Evolutionary conservation across 805 yeast genomes (phyloP).

Genomic region (Lachancea cidri): DNA sequence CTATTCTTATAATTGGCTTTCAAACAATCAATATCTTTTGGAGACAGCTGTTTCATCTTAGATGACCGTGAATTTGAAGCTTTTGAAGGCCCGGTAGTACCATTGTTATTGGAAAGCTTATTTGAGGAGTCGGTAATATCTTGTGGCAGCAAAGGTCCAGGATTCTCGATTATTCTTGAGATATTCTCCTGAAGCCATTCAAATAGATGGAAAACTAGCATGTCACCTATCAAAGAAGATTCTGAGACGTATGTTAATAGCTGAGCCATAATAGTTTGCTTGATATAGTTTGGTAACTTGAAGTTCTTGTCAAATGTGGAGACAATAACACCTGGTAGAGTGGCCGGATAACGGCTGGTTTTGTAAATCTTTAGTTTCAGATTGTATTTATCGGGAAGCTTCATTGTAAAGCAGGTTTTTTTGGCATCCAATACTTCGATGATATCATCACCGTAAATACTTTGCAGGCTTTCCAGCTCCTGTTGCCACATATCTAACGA

Average conservation of each 20-base stretch:
- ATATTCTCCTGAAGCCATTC: slow-evolving; percentile 76
- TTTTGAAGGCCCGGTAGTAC: too few species aligned
- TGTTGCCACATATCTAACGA: slow-evolving; percentile 59
- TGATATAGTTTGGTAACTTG: slow-evolving; percentile 66
- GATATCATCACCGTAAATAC: slow-evolving; percentile 50
- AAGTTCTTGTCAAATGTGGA: slow-evolving; percentile 38
- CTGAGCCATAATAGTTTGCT: slow-evolving; percentile 47
- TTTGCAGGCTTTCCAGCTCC: slow-evolving; percentile 63
- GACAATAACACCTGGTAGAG: slow-evolving; percentile 65
- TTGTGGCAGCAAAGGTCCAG: slow-evolving; percentile 60
- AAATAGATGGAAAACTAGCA: slow-evolving; percentile 58
- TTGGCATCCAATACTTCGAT: slow-evolving; percentile 31
- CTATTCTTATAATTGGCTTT: slow-evolving; percentile 34
- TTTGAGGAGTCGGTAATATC: not conserved
- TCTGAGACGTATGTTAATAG: slow-evolving; percentile 41
- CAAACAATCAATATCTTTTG: slow-evolving; percentile 33
- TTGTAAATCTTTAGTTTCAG: slow-evolving; percentile 38
- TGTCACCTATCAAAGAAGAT: slow-evolving; percentile 55
- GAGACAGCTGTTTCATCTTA: slow-evolving; percentile 15
- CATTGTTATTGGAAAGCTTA: too few species aligned
- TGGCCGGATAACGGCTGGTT: slow-evolving; percentile 54
- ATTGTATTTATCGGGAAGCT: slow-evolving; percentile 32
- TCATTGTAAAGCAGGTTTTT: slow-evolving; percentile 26
- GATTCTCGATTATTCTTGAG: slow-evolving; percentile 54
- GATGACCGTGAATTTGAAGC: slow-evolving; percentile 2